These are phyloP conservation scores for Chlamydomonas eustigma DNA, from an alignment of 139 green algal genomes.

Conservation along the genomic window DNA sequence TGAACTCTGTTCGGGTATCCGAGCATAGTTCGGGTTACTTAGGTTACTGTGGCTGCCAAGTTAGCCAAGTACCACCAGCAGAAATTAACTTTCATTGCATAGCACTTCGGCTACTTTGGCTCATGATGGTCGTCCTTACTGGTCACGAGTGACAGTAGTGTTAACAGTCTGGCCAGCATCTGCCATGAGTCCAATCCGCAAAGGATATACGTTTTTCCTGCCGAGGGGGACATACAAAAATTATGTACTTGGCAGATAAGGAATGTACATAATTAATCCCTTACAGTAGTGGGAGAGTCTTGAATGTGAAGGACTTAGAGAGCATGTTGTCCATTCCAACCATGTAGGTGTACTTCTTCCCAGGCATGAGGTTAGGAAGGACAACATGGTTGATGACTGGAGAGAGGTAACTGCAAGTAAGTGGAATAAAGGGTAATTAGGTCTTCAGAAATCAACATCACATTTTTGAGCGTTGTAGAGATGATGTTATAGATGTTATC, in stretches of 20 bases:
- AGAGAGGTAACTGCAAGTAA: not conserved
- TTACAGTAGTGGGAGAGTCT: not conserved
- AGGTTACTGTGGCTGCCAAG: too few relatives aligned
- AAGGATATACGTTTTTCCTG: constrained; percentile 17
- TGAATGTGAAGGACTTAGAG: not conserved
- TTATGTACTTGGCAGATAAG: not conserved
- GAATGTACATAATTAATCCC: not conserved
- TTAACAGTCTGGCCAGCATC: constrained; percentile 34
- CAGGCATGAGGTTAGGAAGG: not conserved
- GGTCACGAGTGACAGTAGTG: constrained; percentile 25
- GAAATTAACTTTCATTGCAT: too few relatives aligned
- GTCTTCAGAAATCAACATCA: too few relatives aligned
- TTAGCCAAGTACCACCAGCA: too few relatives aligned
- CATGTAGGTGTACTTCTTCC: not conserved
- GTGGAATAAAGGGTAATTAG: not conserved
- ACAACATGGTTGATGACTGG: not conserved
- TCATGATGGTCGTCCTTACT: too few relatives aligned
- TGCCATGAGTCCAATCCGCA: constrained; percentile 23
- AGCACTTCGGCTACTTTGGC: too few relatives aligned
- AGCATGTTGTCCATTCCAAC: not conserved
- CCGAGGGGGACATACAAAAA: too few relatives aligned
- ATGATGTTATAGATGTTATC: too few relatives aligned
- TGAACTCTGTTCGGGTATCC: too few relatives aligned
- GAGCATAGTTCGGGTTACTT: too few relatives aligned
- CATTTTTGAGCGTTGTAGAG: too few relatives aligned